Evolutionary conservation across 164 flowering plant genomes (phyloP), one percentile per base, ranked within the genome.

Genomic region (Vitis amurensis): DNA sequence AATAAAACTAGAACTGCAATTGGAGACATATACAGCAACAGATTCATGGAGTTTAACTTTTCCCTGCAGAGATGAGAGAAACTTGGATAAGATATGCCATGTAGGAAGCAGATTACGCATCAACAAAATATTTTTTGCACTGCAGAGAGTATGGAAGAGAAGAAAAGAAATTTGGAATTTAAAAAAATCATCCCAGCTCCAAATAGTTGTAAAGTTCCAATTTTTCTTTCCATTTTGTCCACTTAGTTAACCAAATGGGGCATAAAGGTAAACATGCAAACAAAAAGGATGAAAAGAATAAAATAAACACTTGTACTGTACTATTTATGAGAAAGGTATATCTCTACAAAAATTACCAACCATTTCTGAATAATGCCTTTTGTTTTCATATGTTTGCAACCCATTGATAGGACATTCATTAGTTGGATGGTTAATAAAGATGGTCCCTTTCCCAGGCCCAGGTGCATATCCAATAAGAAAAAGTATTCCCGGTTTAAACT

Each of bases 11-110:
- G 52, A 70, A 92, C 90, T 14, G 99, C 97, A 61, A 95, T 85
- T 7, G 98, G 99, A 13, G 99, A 81, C 99, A 93, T 95, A 63
- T 91, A 93, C 60, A 95, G 79, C 81, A 95, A 71, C 90, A 95
- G 81, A 76, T 95, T 95, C 98, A 95, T 93, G 3, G 99, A 95
- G 80, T 92, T 90, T 83, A 95, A 72, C 83, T 91, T 90, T 71
- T 95, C 99, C 86, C 98, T 94, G 90, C 58, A 79, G 76, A 0
- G 55, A 65, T n/a, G 14, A 68, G 44, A 48, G 19, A 59, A 69
- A 50, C 48, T 44, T 19, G 11, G 5, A 31, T 61, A 19, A 13
- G 12, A 7, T n/a, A 50, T n/a, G 29, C 37, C 30, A 60, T 49
- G 47, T 19, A 50, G 31, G 11, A n/a, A 63, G 8, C 15, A 9